Base-by-base conservation (phyloP, 208 protist species). In the Trypanosoma congolense region DNA sequence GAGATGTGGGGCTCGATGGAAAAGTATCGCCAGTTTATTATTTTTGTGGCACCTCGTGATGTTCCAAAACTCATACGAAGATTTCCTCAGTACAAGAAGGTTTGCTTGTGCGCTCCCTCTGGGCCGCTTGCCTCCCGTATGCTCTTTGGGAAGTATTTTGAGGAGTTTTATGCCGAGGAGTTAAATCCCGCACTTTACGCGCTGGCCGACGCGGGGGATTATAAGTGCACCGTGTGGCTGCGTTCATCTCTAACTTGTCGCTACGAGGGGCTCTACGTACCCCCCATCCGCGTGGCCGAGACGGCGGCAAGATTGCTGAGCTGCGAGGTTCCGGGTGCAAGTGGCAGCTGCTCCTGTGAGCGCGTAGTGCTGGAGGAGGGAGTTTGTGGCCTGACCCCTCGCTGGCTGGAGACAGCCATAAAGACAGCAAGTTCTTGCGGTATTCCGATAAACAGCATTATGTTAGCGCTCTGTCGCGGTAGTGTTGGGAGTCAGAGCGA, bases 341-440 rank as follows among this genome's bases (percentile, higher is more conserved):
- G 18, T 22, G 9, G 25, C 43, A 24, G 21, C 26, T 16, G 30
- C 22, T n/a, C 49, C 30, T 66, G 61, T 36, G 53, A 54, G 25
- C 35, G 63, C 19, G 73, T 75, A 35, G 69, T 95, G 30, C 80
- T 66, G 61, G 83, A 95, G 46, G 77, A 84, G 38, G 81, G 73
- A 28, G 54, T 71, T 12, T 30, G 10, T 0, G 83, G 82, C 0
- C 56, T 89, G 3, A 80, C 73, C 2, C 73, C 79, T 28, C 75
- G 87, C 9, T 87, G 80, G 80, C 55, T 95, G 28, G 83, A 95
- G 64, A 92, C 84, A n/a, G 64, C 61, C 1, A 29, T 72, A 28
- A 92, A 92, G 54, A 90, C 81, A 16, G 72, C 75, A n/a, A 30
- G 76, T 6, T 68, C 87, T 2, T 84, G 79, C 18, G 83, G 83